Conservation (phyloP, 2,329 filamentous ascomycete species). For the Botrytis squamosa region DNA sequence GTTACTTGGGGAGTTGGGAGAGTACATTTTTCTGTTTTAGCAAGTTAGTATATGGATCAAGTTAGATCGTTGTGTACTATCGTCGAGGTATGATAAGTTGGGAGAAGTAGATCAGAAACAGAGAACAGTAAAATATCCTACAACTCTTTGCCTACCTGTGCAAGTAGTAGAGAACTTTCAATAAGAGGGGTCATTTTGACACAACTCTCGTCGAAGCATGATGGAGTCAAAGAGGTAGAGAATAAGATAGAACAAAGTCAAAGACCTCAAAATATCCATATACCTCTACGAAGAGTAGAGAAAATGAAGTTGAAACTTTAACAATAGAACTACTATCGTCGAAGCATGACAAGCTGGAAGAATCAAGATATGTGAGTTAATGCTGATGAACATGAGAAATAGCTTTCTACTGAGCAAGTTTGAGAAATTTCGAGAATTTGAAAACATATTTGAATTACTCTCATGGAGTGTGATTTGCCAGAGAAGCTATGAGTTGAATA, state of each 20-base stretch:
- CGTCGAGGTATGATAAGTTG: background rate
- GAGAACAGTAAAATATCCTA: background rate
- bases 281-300: too few relatives aligned
- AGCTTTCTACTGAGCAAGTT: too few relatives aligned
- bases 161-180: background rate
- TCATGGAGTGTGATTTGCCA: background rate
- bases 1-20: background rate
- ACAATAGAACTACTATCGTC: too few relatives aligned
- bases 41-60: background rate
- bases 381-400: too few relatives aligned
- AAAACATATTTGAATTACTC: too few relatives aligned
- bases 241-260: background rate
- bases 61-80: background rate
- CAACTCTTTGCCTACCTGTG: background rate
- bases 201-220: background rate
- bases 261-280: too few relatives aligned
- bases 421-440: background rate
- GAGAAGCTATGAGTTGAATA: background rate
- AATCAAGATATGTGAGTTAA: too few relatives aligned
- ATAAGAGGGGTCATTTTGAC: accelerated
- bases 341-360: too few relatives aligned
- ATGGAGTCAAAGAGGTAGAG: accelerated
- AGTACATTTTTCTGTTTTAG: background rate
- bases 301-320: too few relatives aligned
- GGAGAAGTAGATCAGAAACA: accelerated